Evolutionary conservation across 1,139 yeast genomes (phyloP), one percentile per base, ranked within the genome.

Genomic region (Pichia norvegensis): DNA sequence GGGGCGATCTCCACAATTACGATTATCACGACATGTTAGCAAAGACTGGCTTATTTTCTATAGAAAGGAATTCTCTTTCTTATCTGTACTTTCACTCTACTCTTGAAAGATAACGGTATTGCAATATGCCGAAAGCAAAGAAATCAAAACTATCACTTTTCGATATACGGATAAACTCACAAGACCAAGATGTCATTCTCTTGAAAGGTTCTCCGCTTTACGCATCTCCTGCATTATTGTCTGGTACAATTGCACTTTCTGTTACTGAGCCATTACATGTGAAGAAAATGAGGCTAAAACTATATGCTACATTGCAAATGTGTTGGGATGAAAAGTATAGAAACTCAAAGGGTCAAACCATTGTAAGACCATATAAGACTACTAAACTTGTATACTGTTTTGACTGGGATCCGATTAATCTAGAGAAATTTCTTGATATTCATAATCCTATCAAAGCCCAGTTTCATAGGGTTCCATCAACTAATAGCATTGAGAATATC

Each of bases 231-330:
- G 85, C 79, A 1, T 66, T 84, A 14, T 63, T 92, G 33, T 68
- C 82, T 1, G 98, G 98, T 6, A 78, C 78, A 22, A 79, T 92
- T 22, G 92, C 85, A 1, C 66, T 92, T 29, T 76, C 94, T 0
- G 79, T 86, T 1, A 70, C 74, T 29, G 97, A 92, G 55, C 87
- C 95, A 1, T 67, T 87, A 49, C 68, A 79, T 9, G 73, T 92
- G 44, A 81, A 78, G 58, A 76, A 74, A 55, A 63, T 92, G 50
- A 64, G 77, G 7, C 66, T 92, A 46, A 72, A 80, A 51, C 65
- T 92, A 29, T 75, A 78, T 50, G 85, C 92, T 3, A 79, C 79
- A 1, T 59, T 87, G 41, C 69, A 79, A 44, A 61, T 85, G 44
- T 73, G 75, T 55, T 71, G 85, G 76, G 72, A 73, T 1, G 84